phyloP scores from a whole-genome alignment of 768 basidiomycete species.

The Sarcodon sp. region DNA sequence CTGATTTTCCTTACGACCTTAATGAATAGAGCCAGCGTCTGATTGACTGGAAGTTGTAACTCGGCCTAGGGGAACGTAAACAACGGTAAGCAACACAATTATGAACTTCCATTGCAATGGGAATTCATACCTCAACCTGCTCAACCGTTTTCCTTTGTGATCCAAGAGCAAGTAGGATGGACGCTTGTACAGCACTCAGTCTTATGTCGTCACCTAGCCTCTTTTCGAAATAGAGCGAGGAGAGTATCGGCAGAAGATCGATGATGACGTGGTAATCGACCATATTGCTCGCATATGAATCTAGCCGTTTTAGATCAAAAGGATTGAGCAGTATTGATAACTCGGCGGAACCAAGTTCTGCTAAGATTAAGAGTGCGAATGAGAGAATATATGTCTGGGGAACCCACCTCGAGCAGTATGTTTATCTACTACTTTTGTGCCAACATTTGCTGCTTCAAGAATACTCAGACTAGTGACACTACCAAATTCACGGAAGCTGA shows the following conservation, averaged over 20 bases:
- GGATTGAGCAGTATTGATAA: constrained; percentile 62
- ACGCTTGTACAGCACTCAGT: constrained; percentile 82
- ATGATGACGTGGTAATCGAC: constrained; percentile 94
- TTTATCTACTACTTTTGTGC: constrained; percentile 33
- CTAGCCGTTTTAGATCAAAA: constrained; percentile 91
- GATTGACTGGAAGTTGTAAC: constrained; percentile 73
- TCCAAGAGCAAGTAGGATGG: constrained; percentile 82
- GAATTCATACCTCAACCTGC: constrained; percentile 59
- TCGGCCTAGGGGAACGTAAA: constrained; percentile 37
- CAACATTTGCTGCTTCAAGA: constrained; percentile 69
- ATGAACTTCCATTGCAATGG: neutral
- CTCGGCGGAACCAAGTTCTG: constrained; percentile 36
- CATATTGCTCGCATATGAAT: constrained; percentile 92
- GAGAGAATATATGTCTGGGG: neutral
- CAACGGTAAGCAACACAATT: neutral
- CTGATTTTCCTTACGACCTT: constrained; percentile 83
- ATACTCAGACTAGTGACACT: constrained; percentile 80
- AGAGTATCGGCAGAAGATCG: constrained; percentile 76
- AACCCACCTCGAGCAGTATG: constrained; percentile 21
- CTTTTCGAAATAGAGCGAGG: constrained; percentile 76
- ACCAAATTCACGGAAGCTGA: constrained; percentile 90
- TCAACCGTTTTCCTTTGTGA: constrained; percentile 85
- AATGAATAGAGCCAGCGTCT: constrained; percentile 81
- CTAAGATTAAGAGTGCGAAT: constrained; percentile 9
- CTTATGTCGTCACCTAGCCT: constrained; percentile 51